Base-by-base conservation (phyloP, 139 green algal species). In the Micractinium sp. region DNA sequence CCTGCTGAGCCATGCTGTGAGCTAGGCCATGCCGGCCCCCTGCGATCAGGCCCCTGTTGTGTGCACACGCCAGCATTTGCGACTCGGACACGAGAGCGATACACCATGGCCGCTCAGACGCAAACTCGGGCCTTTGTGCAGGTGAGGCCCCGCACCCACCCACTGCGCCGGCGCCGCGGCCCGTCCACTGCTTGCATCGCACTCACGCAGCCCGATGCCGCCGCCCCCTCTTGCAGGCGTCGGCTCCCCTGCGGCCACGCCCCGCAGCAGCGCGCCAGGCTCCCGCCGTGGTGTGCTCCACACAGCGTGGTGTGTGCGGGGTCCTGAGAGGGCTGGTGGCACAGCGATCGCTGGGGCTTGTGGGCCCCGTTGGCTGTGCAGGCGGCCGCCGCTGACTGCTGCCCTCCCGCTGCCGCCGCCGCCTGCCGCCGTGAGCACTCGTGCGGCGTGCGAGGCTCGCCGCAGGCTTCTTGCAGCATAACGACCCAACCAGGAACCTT, bases 121-220 rank as follows among this genome's bases (percentile, higher is more conserved):
- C n/a, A 53, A n/a, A n/a, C 81, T 66, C 36, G 81, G 29, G 81
- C 81, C 5, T 86, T 86, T 33, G 81, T 86, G 56, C 60, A 75
- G 81, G 81, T 75, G 20, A 39, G 79, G 25, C 23, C 47, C 29
- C 33, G 74, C 74, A 15, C 78, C 39, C 27, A 36, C 27, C 39
- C 38, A 60, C 39, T 60, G 33, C 39, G 20, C 47, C 47, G 47
- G 47, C 47, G 47, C 47, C 47, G 39, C 78, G 15, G 78, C 78
- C 19, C 29, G 39, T 13, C 14, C 71, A 31, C 14, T 7, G 33
- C 33, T 16, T 60, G 75, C 76, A 60, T 66, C 79, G n/a, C 13
- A 7, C 31, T 33, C 71, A 9, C 27, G 3, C 5, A 38, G 0
- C 1, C 2, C 78, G 18, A 38, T 73, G 27, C 47, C 41, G 15